Evolutionary conservation across 148 eudicot genomes (phyloP), one percentile per base, ranked within the genome.

Genomic region (Drosera capensis): DNA sequence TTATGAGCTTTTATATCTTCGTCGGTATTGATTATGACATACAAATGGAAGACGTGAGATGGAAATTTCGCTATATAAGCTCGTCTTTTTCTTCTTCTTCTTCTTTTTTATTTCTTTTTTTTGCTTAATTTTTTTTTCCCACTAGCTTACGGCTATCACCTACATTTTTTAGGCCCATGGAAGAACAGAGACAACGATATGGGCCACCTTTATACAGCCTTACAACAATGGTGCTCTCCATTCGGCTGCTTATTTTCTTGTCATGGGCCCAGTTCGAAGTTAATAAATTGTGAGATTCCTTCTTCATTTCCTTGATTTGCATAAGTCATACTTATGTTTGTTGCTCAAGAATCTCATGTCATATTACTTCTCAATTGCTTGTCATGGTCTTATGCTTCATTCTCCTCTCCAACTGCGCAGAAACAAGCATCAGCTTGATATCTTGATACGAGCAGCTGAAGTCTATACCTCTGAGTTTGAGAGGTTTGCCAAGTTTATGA

Each of bases 131-230:
- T 9, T 26, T 30, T 51, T 6, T 23, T 0, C 30, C 20, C 30
- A 20, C 40, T 18, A 44, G 35, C 30, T 28, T 7, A 43, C 52
- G 28, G 42, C 23, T 57, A 26, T 43, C 43, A 24, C 12, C 20
- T n/a, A n/a, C 50, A 19, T 24, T 16, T 55, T 11, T 55, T 68
- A 90, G 99, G 73, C 99, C 99, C 56, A 90, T 90, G 99, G 99
- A 90, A 63, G 99, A 90, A 62, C 99, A 90, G 59, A 70, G 99
- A 29, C 77, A 84, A 19, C 84, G 99, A 23, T 90, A 90, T 65
- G 99, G 99, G 53, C 99, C 99, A 46, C 88, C 93, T 65, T 64
- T 90, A 57, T 90, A 90, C 74, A 74, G 78, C 65, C 95, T 90
- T 48, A 80, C 99, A 15, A 58, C 71, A 63, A 78, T 90, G 99